Conservation (phyloP, 2,329 filamentous ascomycete species). For the Helminthosporium solani region DNA sequence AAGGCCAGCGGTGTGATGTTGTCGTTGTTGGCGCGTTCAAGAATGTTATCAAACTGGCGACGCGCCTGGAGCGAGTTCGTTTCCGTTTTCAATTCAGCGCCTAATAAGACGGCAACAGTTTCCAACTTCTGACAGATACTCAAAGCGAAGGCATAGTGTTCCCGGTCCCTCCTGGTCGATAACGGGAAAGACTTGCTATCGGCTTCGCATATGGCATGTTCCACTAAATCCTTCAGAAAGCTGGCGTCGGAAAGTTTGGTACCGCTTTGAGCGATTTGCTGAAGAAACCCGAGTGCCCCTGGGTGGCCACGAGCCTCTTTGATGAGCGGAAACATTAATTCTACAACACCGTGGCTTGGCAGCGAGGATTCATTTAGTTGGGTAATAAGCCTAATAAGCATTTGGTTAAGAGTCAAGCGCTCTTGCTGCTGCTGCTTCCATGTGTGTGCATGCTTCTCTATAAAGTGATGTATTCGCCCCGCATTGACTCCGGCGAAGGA, state of each 20-base stretch:
- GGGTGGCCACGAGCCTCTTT: conserved; percentile 9
- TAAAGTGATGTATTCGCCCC: not conserved
- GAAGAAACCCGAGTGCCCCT: conserved; percentile 12
- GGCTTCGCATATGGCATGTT: conserved; percentile 5
- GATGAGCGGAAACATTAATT: conserved; percentile 16
- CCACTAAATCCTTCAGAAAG: conserved; percentile 10
- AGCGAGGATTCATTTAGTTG: conserved; percentile 9
- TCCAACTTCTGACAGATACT: conserved; percentile 11
- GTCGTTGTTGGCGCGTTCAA: conserved; percentile 21
- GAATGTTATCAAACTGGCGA: conserved; percentile 29
- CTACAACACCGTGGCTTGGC: conserved; percentile 17
- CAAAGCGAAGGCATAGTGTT: conserved; percentile 12
- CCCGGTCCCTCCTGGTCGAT: conserved; percentile 3
- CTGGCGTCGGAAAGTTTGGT: conserved; percentile 10
- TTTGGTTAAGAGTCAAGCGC: conserved; percentile 1
- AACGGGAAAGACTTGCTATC: conserved; percentile 1
- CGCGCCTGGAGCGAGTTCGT: conserved; percentile 9
- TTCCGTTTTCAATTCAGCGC: conserved; percentile 3
- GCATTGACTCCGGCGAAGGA: conserved; percentile 1
- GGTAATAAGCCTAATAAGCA: conserved; percentile 15
- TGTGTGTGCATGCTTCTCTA: conserved; percentile 2
- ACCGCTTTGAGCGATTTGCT: conserved; percentile 8
- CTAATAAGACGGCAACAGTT: conserved; percentile 4
- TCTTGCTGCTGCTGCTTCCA: conserved; percentile 2
- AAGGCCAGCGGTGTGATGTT: conserved; percentile 27